phyloP scores from a whole-genome alignment of 2,329 filamentous ascomycete genomes.

The Dactylonectria macrodidyma region DNA sequence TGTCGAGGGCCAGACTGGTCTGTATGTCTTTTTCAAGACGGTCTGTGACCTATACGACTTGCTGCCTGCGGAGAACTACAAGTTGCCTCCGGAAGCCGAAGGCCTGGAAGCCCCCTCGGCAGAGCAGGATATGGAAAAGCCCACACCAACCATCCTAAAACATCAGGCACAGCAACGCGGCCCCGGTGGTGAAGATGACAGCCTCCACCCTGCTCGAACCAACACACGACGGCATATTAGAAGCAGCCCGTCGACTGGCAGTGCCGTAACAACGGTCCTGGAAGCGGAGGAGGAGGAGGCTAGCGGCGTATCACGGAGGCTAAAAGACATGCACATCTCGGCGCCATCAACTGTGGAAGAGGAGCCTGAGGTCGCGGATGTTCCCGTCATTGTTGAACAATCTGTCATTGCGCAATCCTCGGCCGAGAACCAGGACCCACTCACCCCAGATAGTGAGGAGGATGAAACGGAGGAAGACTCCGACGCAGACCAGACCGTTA shows the following conservation, averaged over 20 bases:
- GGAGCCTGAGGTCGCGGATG: constrained; percentile 57
- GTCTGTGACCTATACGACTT: constrained; percentile 94
- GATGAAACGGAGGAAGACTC: constrained; percentile 26
- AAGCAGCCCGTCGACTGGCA: constrained; percentile 85
- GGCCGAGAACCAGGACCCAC: constrained; percentile 15
- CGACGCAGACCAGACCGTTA: constrained; percentile 46
- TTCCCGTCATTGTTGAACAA: constrained; percentile 59
- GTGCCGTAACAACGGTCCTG: constrained; percentile 84
- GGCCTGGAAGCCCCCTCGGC: constrained; percentile 73
- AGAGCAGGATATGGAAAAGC: constrained; percentile 60
- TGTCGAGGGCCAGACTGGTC: constrained; percentile 88
- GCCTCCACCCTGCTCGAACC: constrained; percentile 69
- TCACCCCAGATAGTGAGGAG: constrained; percentile 18
- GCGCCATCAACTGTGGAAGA: constrained; percentile 73
- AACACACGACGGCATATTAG: constrained; percentile 87
- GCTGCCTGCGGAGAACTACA: constrained; percentile 95
- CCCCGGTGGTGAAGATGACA: constrained; percentile 60
- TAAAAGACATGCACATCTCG: constrained; percentile 64
- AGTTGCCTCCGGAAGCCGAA: constrained; percentile 92
- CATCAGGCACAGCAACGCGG: constrained; percentile 50
- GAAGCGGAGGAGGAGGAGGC: constrained; percentile 85
- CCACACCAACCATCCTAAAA: constrained; percentile 55
- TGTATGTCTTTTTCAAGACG: constrained; percentile 97
- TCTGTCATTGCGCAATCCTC: constrained; percentile 45
- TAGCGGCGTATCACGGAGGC: constrained; percentile 61